Percentiles rank a stretch among this genome's conserved stretches.
Evolutionary conservation across 2,329 filamentous ascomycete genomes (phyloP).

Genomic region (Raffaelea arxii): DNA sequence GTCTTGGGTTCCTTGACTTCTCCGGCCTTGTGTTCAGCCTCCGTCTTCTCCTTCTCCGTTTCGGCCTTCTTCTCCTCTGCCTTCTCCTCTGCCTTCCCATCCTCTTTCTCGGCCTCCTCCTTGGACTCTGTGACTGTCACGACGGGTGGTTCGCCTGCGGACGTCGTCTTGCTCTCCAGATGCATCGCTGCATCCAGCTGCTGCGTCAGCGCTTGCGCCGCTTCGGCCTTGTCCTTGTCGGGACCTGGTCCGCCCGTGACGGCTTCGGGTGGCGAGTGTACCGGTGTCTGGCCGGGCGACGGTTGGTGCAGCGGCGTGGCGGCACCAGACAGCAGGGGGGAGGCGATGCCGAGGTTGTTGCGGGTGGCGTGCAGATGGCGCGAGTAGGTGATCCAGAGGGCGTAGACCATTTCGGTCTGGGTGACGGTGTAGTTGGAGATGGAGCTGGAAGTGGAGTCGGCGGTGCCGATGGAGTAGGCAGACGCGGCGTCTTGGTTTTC

Average conservation of each 20-base stretch:
- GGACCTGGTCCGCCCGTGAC: background rate
- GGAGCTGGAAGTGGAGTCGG: conserved; percentile 12
- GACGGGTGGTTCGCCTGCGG: background rate
- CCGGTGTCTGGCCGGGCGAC: conserved; percentile 61
- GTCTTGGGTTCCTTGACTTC: no score
- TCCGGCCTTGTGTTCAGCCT: no score
- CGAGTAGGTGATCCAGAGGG: conserved; percentile 95
- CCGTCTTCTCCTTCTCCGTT: no score
- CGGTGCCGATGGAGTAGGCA: conserved; percentile 11
- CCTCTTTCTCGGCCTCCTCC: no score
- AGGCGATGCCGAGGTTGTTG: conserved; percentile 48
- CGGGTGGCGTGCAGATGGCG: conserved; percentile 76
- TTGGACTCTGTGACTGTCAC: background rate
- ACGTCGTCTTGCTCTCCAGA: conserved; percentile 8
- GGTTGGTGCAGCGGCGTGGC: conserved; percentile 70
- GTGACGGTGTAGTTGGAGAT: conserved; percentile 33
- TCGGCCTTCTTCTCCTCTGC: no score
- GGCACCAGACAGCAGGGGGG: conserved; percentile 52
- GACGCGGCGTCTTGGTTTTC: no score
- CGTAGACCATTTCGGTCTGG: conserved; percentile 76
- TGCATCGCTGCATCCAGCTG: conserved; percentile 48
- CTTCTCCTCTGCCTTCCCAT: no score
- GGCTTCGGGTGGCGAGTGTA: conserved; percentile 47
- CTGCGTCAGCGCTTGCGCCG: conserved; percentile 40
- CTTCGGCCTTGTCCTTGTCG: conserved; percentile 27